These are phyloP conservation scores for Arthrobotrys entomopaga DNA, from an alignment of 2,329 filamentous ascomycete genomes.

Conservation along the genomic window DNA sequence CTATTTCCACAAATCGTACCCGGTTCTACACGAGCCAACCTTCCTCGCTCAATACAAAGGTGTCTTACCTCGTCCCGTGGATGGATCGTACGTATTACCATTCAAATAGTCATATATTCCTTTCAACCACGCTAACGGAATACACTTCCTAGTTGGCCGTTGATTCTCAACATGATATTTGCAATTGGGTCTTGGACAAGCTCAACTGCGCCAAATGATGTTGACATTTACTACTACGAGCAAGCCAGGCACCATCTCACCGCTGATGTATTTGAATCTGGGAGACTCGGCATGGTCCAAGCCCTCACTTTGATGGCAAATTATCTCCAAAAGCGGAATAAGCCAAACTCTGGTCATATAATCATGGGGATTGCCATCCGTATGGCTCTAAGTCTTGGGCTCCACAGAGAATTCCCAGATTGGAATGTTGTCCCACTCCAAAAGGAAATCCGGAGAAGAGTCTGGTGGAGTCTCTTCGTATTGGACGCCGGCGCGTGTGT, in stretches of 20 bases:
- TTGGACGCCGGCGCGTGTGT: constrained; percentile 65
- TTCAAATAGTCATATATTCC: neutral
- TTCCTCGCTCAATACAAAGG: constrained; percentile 62
- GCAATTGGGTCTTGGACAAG: constrained; percentile 62
- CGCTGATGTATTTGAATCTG: constrained; percentile 58
- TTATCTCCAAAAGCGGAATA: constrained; percentile 67
- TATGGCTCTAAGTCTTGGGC: constrained; percentile 66
- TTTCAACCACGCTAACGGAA: constrained; percentile 1
- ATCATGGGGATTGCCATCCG: constrained; percentile 66
- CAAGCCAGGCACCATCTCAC: constrained; percentile 50
- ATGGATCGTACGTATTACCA: constrained; percentile 47
- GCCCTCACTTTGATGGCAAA: constrained; percentile 62
- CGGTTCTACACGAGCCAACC: constrained; percentile 65
- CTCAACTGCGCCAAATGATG: constrained; percentile 55
- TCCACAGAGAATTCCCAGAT: constrained; percentile 65
- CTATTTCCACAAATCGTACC: constrained; percentile 64
- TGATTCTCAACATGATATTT: constrained; percentile 61
- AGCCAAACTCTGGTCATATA: constrained; percentile 67
- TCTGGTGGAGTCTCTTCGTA: constrained; percentile 63
- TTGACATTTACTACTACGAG: constrained; percentile 54
- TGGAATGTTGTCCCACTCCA: constrained; percentile 60
- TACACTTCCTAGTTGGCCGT: constrained; percentile 61
- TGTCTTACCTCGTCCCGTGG: constrained; percentile 59
- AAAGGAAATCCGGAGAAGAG: constrained; percentile 62
- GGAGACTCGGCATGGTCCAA: constrained; percentile 60